Evolutionary conservation across 495 filamentous ascomycete genomes (phyloP).

Genomic region (Penicillium soppii): DNA sequence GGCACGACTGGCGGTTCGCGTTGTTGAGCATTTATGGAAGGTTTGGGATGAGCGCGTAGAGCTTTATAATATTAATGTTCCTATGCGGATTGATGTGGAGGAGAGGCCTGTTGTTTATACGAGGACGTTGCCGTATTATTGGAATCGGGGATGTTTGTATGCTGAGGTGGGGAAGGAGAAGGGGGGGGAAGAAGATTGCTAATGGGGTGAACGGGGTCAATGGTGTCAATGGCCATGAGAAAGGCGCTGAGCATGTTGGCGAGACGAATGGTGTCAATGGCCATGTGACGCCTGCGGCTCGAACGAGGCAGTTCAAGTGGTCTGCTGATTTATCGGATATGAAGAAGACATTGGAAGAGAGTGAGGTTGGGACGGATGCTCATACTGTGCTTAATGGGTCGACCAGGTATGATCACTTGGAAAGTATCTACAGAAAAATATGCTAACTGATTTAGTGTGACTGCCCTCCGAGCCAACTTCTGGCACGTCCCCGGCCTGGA

Average conservation of each 20-base stretch:
- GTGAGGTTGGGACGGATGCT: slow-evolving; percentile 82
- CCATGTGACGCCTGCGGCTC: slow-evolving; percentile 12
- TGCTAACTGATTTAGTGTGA: slow-evolving; percentile 58
- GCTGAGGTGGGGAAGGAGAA: slow-evolving; percentile 49
- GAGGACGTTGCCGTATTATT: slow-evolving; percentile 80
- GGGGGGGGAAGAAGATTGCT: not conserved
- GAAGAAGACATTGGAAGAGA: slow-evolving; percentile 44
- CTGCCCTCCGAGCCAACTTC: slow-evolving; percentile 88
- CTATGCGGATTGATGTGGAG: slow-evolving; percentile 62
- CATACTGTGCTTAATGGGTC: slow-evolving; percentile 82
- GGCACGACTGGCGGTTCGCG: slow-evolving; percentile 60
- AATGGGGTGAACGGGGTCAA: slow-evolving; percentile 15
- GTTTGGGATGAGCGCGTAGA: slow-evolving; percentile 80
- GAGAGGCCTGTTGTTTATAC: slow-evolving; percentile 69
- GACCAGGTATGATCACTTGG: slow-evolving; percentile 37
- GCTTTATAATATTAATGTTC: slow-evolving; percentile 86
- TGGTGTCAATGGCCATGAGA: too few relatives aligned
- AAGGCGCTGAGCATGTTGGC: slow-evolving; percentile 57
- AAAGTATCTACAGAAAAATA: too few relatives aligned
- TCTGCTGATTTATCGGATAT: slow-evolving; percentile 46
- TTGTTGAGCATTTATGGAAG: slow-evolving; percentile 69
- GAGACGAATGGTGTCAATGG: slow-evolving; percentile 26
- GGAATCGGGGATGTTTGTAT: slow-evolving; percentile 78
- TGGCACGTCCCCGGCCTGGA: slow-evolving; percentile 70
- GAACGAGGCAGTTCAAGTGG: slow-evolving; percentile 42